These are phyloP conservation scores for Lolium rigidum DNA, from an alignment of 176 grass and related monocot genomes.

Conservation along the genomic window DNA sequence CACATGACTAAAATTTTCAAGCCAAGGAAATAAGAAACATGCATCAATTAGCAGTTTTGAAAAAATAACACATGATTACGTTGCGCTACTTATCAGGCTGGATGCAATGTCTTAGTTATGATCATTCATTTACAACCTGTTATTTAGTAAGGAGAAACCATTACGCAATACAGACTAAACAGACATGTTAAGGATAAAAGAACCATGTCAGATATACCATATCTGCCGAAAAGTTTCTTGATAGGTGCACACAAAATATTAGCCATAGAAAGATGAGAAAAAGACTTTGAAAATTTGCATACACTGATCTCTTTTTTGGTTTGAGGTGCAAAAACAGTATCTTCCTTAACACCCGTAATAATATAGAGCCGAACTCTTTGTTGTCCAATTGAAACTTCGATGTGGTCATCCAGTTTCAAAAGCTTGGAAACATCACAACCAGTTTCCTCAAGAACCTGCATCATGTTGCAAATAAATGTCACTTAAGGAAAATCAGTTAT, in stretches of 20 bases:
- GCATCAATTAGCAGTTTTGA: background rate
- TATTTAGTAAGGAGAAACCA: conserved; percentile 22
- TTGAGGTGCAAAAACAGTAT: conserved; percentile 86
- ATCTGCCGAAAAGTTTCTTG: background rate
- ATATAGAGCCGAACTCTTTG: conserved; percentile 96
- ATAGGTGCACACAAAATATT: background rate
- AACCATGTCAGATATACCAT: conserved; percentile 16
- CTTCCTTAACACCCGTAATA: conserved; percentile 75
- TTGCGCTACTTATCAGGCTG: conserved; percentile 4
- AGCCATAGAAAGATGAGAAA: background rate
- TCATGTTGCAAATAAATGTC: conserved; percentile 22
- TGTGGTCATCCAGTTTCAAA: conserved; percentile 72
- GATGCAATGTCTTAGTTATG: background rate
- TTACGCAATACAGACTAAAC: background rate
- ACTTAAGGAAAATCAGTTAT: conserved; percentile 1
- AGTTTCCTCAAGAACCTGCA: conserved; percentile 94
- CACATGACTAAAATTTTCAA: background rate
- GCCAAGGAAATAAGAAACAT: conserved; percentile 16
- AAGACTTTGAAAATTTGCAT: conserved; percentile 40
- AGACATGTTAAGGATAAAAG: background rate
- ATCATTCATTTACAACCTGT: background rate
- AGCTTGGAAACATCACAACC: conserved; percentile 89
- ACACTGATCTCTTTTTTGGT: conserved; percentile 99
- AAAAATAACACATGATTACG: background rate
- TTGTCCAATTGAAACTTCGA: conserved; percentile 87